phyloP scores from a whole-genome alignment of 495 filamentous ascomycete genomes.

The Articulospora tetracladia region DNA sequence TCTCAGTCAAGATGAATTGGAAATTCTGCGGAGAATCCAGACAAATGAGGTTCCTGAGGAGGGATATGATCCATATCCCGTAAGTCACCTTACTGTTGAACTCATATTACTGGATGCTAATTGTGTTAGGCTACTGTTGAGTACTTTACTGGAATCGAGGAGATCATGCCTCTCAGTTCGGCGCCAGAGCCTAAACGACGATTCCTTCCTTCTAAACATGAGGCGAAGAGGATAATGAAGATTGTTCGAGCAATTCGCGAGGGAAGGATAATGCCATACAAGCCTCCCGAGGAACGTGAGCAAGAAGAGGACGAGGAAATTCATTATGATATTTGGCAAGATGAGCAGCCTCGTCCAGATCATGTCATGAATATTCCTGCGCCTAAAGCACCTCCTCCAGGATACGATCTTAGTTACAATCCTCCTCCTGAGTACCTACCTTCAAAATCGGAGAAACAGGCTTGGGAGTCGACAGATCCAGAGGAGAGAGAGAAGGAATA shows the following conservation, averaged over 20 bases:
- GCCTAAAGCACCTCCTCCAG: constrained; percentile 88
- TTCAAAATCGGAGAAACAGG: constrained; percentile 73
- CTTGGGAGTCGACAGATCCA: constrained; percentile 85
- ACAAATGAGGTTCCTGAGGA: constrained; percentile 86
- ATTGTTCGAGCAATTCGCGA: constrained; percentile 93
- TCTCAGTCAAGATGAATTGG: constrained; percentile 81
- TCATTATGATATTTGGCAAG: constrained; percentile 89
- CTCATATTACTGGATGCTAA: constrained; percentile 10
- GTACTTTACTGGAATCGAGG: constrained; percentile 85
- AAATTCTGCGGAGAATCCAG: constrained; percentile 83
- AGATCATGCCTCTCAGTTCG: constrained; percentile 90
- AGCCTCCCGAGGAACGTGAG: constrained; percentile 61
- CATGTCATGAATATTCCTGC: constrained; percentile 96
- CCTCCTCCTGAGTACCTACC: constrained; percentile 95
- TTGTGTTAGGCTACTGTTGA: constrained; percentile 69
- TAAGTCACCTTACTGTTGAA: constrained; percentile 25
- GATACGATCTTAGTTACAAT: constrained; percentile 93
- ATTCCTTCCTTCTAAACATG: constrained; percentile 96
- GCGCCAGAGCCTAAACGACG: constrained; percentile 94
- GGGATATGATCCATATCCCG: constrained; percentile 85
- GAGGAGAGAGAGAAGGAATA: constrained; percentile 91
- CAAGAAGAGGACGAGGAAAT: constrained; percentile 62
- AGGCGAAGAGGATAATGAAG: constrained; percentile 96
- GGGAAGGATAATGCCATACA: constrained; percentile 90
- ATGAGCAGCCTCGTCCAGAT: constrained; percentile 77